Conservation (phyloP, 2,329 filamentous ascomycete species). For the Fusarium fujikuroi region DNA sequence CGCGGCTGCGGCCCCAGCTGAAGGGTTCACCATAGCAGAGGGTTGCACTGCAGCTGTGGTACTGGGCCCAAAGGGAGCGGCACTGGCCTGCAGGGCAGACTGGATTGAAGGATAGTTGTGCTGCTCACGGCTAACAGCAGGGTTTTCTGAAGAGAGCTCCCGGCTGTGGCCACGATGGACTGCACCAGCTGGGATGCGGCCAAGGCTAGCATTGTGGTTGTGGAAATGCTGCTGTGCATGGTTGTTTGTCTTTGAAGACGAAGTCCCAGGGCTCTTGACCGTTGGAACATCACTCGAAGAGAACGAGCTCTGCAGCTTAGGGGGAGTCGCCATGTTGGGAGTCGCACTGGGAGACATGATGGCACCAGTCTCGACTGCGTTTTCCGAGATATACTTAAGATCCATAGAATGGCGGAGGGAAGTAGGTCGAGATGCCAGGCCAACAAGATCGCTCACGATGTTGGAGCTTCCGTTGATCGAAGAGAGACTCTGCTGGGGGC, state of each 20-base stretch:
- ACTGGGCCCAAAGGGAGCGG: conserved; percentile 79
- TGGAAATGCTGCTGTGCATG: conserved; percentile 73
- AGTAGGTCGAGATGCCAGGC: conserved; percentile 59
- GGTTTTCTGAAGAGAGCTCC: conserved; percentile 69
- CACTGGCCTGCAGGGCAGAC: conserved; percentile 82
- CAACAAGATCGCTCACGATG: conserved; percentile 58
- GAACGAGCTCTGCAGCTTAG: conserved; percentile 86
- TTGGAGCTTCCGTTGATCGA: conserved; percentile 56
- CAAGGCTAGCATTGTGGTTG: conserved; percentile 84
- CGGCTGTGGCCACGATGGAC: conserved; percentile 76
- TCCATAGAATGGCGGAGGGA: conserved; percentile 69
- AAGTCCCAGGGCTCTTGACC: conserved; percentile 73
- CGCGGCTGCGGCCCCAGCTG: conserved; percentile 37
- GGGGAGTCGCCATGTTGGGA: conserved; percentile 69
- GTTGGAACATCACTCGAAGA: conserved; percentile 91
- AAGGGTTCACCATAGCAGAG: conserved; percentile 42
- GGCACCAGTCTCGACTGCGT: conserved; percentile 50
- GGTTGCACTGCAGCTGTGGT: conserved; percentile 46
- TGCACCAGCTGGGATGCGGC: conserved; percentile 77
- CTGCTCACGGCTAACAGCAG: conserved; percentile 56
- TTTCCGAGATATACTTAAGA: conserved; percentile 62
- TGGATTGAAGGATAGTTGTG: conserved; percentile 69
- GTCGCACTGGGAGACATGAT: conserved; percentile 60
- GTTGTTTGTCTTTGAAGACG: conserved; percentile 63
- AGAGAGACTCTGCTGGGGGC: conserved; percentile 70